Conservation (phyloP, 2,329 filamentous ascomycete species). For the Fusarium ramigenum region DNA sequence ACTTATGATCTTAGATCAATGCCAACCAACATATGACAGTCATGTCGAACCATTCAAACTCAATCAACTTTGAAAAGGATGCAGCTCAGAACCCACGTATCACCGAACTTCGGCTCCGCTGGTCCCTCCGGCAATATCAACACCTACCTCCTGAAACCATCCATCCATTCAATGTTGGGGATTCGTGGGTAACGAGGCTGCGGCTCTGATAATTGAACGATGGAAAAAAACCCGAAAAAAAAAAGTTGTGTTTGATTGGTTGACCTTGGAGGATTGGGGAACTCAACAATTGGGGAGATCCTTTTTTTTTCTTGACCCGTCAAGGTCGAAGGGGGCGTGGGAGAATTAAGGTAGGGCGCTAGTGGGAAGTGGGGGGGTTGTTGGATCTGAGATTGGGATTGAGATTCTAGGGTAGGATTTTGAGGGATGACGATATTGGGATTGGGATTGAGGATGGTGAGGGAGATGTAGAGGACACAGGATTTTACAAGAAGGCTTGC, state of each 20-base stretch:
- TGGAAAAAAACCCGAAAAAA: conserved; percentile 1
- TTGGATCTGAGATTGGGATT: conserved; percentile 11
- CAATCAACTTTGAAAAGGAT: not conserved
- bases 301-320: conserved; percentile 3
- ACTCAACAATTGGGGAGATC: conserved; percentile 47
- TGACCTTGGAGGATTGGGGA: conserved; percentile 30
- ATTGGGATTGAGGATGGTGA: not conserved
- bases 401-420: not conserved
- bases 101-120: conserved; percentile 21
- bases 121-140: not conserved
- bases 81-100: not conserved
- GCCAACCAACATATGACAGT: not conserved
- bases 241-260: conserved; percentile 25
- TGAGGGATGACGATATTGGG: no score
- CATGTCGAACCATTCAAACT: not conserved
- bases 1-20: not conserved
- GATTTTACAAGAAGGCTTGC: no score
- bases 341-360: conserved; percentile 35
- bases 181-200: conserved; percentile 37
- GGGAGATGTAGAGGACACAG: not conserved
- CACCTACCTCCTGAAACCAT: not conserved
- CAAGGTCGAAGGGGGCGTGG: conserved; percentile 15
- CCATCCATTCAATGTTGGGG: conserved; percentile 36
- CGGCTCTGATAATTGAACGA: conserved; percentile 31
- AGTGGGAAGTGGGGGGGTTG: conserved; percentile 30